Base-by-base conservation (phyloP, 2,329 filamentous ascomycete genomes). In the Phyllosticta citrichinensis region DNA sequence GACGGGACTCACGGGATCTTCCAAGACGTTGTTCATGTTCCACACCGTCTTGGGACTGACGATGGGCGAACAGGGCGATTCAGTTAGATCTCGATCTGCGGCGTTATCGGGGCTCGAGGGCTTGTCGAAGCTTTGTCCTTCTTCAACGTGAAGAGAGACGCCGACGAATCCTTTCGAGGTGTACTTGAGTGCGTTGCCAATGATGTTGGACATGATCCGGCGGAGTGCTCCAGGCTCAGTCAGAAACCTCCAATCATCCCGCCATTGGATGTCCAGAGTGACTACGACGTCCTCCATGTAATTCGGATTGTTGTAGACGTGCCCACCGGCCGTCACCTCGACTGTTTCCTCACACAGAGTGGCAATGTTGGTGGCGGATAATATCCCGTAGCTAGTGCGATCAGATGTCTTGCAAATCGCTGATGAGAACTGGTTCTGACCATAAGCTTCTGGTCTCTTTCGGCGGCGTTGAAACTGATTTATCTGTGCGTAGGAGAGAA, bases 131-230 rank as follows among this genome's bases (percentile, higher is more conserved):
- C 6, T 25, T 35, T n/a, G 35, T 55, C 19, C 65, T 64, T 64
- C 57, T 56, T 68, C 66, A 3, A 68, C 67, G 56, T 74, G 68
- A 10, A 75, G 68, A 55, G 72, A 72, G 10, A 75, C 66, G 59
- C 69, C 71, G 56, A 74, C 70, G 56, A 67, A 74, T 0, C 73
- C 73, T 2, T 68, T 66, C 27, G 68, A 65, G 2, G 73, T 75
- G 54, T 74, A 75, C 59, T 75, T 75, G 47, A 75, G 60, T 8
- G 72, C 70, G 63, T 75, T 75, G 0, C 73, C 73, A 22, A 75
- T 72, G 17, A 75, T 51, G 58, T 75, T 75, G 71, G 74, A 73
- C 14, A 75, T 67, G 5, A 75, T 68, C 12, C 73, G 58, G 11
- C 58, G 58, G 14, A 60, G 58, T 17, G 58, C 58, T 19, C 73